Evolutionary conservation across 306 rosid species (phyloP), one percentile per base, ranked within the genome.

Genomic region (Canavalia gladiata): DNA sequence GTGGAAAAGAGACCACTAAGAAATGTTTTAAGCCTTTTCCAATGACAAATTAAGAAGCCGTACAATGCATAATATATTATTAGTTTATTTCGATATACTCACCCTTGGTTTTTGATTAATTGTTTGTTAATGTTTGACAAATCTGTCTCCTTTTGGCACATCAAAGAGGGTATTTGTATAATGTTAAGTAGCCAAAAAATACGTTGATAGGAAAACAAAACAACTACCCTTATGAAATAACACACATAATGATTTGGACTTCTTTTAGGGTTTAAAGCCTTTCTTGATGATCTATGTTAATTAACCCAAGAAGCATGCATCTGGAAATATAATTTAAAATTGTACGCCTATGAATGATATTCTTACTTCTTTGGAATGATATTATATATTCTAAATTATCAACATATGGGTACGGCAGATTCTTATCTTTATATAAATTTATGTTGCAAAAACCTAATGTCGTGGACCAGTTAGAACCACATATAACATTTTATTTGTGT

Each of bases 361-460:
- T 60, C 67, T 60, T 59, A 30, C 35, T 1, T 8, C 31, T 10
- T 29, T 42, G 12, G 43, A 31, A 35, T 45, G 5, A 28, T 31
- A 33, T 25, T 11, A 60, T 8, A 57, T 75, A 35, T 49, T 63
- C 2, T n/a, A 73, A 39, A 18, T 41, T 39, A 50, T 28, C 31
- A 76, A 47, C 79, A 75, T 62, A 63, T 77, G 31, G 54, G 73
- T 65, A 47, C 64, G 55, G 30, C 31, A 65, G 64, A 64, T 49
- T 64, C 51, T 37, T 46, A 31, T 60, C 30, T 57, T 54, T 4
- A 63, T 50, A 72, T 50, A 72, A 51, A 18, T 51, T 72, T 70
- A 70, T 49, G 60, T 31, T 49, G 33, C n/a, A 50, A 33, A 68
- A 35, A 35, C 73, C 73, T 45, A 25, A 46, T 68, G 35, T 68